Conservation (phyloP, 2,329 filamentous ascomycete genomes). For the Mycogone perniciosa region DNA sequence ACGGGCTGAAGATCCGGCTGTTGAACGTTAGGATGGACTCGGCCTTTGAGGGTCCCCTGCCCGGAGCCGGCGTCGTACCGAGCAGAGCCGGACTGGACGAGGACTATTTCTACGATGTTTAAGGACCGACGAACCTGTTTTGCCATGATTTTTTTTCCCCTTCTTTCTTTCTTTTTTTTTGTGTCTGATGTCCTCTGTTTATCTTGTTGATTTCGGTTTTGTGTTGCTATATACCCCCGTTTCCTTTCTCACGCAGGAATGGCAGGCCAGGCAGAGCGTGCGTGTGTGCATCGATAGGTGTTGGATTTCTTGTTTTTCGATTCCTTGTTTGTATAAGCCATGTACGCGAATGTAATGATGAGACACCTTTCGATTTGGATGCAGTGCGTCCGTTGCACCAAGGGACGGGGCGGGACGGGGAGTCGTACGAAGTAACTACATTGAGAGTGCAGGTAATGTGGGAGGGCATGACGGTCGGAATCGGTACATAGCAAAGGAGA, state of each 20-base stretch:
- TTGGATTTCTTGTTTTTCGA: conserved; percentile 10
- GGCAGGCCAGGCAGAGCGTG: conserved; percentile 12
- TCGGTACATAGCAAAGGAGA: too few relatives aligned
- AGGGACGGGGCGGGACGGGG: background rate
- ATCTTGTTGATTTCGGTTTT: background rate
- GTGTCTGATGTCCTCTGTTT: background rate
- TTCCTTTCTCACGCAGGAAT: conserved; percentile 3
- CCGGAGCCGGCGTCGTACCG: conserved; percentile 70
- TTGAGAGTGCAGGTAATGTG: background rate
- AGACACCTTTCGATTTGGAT: background rate
- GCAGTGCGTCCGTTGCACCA: background rate
- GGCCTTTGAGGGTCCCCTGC: conserved; percentile 57
- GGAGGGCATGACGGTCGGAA: too few relatives aligned
- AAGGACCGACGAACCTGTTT: background rate
- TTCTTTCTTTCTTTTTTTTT: background rate
- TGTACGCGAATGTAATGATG: conserved; percentile 2
- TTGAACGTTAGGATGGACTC: conserved; percentile 86
- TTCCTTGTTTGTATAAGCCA: conserved; percentile 1
- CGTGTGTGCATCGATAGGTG: conserved; percentile 10
- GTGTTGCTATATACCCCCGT: conserved; percentile 8
- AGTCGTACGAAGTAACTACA: background rate
- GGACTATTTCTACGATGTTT: conserved; percentile 86
- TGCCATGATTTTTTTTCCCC: background rate
- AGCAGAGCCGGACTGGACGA: conserved; percentile 81
- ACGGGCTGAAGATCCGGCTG: conserved; percentile 85